Evolutionary conservation across 2,329 filamentous ascomycete genomes (phyloP), one percentile per base, ranked within the genome.

Genomic region (Cadophora sp.): DNA sequence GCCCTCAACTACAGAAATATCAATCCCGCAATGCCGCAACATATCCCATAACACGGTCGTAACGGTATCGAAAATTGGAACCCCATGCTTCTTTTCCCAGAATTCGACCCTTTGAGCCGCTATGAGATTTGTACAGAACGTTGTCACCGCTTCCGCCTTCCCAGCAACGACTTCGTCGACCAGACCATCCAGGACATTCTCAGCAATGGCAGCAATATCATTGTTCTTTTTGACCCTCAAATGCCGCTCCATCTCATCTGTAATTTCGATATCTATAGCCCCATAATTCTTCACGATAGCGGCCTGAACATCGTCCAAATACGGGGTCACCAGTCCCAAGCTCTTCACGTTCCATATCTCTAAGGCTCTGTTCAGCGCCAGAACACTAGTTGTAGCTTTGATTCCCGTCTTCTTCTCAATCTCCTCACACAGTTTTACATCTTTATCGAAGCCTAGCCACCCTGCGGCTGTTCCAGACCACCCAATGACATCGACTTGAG

Each of bases 71-170:
- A 82, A 75, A 5, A 83, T 79, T 3, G 75, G 73, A 3, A 82
- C 59, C 0, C 73, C 75, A 65, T 80, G 68, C 67, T 76, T 72
- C 48, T 74, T 62, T 69, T 83, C 82, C 82, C 81, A 83, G 19
- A 74, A 43, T 11, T 68, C 71, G 1, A 77, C 80, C 8, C 78
- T 72, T 65, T 81, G 79, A 7, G 81, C 81, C 3, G 80, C 81
- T 14, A 73, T 73, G 34, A 83, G 72, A 71, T 83, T 83, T 16
- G 81, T 84, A 73, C 81, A 83, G 70, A 83, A 82, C 1, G 80
- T 80, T 8, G 78, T 78, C 1, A 82, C 72, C 1, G 77, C 79
- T 64, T 79, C 68, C 1, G 77, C 74, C n/a, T 75, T 72, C 3
- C 65, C 68, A 4, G n/a, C 27, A n/a, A 70, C 51, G 6, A 74